Conservation (phyloP, 108 stramenopile genomes). For the Skeletonema marinoi region DNA sequence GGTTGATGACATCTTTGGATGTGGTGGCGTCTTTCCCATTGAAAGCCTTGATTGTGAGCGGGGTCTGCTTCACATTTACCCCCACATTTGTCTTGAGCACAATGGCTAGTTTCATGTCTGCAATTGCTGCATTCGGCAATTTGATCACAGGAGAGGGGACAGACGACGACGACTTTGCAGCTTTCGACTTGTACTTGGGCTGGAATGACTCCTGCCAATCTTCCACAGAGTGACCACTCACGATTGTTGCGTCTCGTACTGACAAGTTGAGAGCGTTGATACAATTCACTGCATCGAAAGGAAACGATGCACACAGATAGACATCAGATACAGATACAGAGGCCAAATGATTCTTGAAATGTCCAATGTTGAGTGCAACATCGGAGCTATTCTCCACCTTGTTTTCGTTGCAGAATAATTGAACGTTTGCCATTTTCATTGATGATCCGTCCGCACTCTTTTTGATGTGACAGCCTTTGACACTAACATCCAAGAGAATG, state of each 20-base stretch:
- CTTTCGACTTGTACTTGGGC: conserved; percentile 2
- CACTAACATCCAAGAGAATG: conserved; percentile 14
- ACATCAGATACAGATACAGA: conserved; percentile 11
- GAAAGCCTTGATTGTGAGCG: conserved; percentile 31
- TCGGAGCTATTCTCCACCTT: conserved; percentile 1
- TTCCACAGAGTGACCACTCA: conserved; percentile 24
- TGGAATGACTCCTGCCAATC: conserved; percentile 28
- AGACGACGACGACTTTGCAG: background rate
- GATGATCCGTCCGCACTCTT: conserved; percentile 26
- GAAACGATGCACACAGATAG: conserved; percentile 29
- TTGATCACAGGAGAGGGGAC: conserved; percentile 14
- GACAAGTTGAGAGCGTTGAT: conserved; percentile 25
- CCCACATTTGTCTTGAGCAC: background rate
- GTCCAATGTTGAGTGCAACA: conserved; percentile 21
- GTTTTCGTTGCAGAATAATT: conserved; percentile 2
- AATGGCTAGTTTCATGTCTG: conserved; percentile 15
- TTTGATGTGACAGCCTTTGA: conserved; percentile 26
- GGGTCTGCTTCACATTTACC: conserved; percentile 28
- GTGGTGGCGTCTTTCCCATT: conserved; percentile 29
- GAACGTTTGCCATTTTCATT: background rate
- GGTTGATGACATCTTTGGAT: conserved; percentile 30
- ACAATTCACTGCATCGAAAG: conserved; percentile 17
- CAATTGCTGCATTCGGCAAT: conserved; percentile 13
- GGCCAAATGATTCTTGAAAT: conserved; percentile 30
- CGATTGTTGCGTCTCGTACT: conserved; percentile 1